A percentile compares a stretch with the other conserved stretches of the same genome.
phyloP scores from a whole-genome alignment of 345 rosid species.

The Alliaria petiolata region DNA sequence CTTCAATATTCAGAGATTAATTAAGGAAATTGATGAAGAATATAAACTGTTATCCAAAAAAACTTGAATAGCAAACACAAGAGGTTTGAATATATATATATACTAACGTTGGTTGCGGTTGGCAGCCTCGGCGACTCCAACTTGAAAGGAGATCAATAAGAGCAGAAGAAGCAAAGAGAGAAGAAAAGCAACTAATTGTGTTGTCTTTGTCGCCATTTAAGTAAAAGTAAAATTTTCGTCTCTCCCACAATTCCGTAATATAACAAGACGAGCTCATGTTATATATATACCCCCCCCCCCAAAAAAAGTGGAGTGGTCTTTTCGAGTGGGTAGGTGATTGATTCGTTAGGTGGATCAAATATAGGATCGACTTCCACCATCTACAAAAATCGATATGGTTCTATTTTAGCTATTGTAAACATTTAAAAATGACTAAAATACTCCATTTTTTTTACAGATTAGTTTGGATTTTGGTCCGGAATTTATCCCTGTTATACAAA shows the following conservation, averaged over 20 bases:
- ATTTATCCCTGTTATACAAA: too few species aligned
- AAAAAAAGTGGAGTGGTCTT: too few species aligned
- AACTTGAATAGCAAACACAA: not conserved
- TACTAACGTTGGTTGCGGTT: slow-evolving; percentile 20
- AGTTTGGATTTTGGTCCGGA: too few species aligned
- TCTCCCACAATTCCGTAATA: slow-evolving; percentile 2
- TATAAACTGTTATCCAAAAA: not conserved
- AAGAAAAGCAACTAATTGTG: not conserved
- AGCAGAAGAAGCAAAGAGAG: slow-evolving; percentile 21
- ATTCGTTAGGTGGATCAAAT: too few species aligned
- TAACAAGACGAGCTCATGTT: not conserved
- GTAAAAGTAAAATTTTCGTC: not conserved
- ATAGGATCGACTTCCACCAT: too few species aligned
- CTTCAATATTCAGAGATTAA: not conserved
- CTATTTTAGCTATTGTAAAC: not conserved
- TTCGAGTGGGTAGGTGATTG: too few species aligned
- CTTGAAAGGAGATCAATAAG: slow-evolving; percentile 14
- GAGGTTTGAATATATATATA: not conserved
- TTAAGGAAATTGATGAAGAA: too few species aligned
- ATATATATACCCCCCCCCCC: too few species aligned
- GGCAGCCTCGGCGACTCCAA: slow-evolving; percentile 7
- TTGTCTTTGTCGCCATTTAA: slow-evolving; percentile 24
- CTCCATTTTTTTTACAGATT: too few species aligned
- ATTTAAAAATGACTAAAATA: too few species aligned
- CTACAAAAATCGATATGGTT: too few species aligned